phyloP scores from a whole-genome alignment of 441 rosid genomes.

The Sinapis alba region DNA sequence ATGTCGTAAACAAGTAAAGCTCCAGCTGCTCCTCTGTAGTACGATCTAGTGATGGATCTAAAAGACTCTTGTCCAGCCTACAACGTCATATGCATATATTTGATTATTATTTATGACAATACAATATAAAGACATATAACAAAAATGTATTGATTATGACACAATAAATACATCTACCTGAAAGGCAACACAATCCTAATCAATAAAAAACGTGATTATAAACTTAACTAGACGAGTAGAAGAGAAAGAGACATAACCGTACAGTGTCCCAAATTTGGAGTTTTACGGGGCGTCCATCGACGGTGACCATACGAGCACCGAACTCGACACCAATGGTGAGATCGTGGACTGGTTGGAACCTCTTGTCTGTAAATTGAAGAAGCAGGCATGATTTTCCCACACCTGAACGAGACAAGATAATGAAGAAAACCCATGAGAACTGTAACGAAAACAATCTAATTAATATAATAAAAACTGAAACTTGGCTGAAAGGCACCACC shows the following conservation, averaged over 20 bases:
- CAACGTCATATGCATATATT: not conserved
- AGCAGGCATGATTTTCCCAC: slow-evolving; percentile 75
- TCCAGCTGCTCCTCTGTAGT: slow-evolving; percentile 83
- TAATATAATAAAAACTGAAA: not conserved
- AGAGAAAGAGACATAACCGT: slow-evolving; percentile 7
- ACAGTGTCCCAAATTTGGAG: slow-evolving; percentile 85
- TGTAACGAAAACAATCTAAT: slow-evolving; percentile 3
- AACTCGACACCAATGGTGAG: slow-evolving; percentile 82
- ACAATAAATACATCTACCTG: not conserved
- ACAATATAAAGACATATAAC: no score
- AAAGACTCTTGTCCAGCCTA: slow-evolving; percentile 87
- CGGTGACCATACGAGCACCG: slow-evolving; percentile 82
- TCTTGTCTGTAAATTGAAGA: slow-evolving; percentile 74
- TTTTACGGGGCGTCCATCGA: slow-evolving; percentile 65
- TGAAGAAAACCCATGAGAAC: not conserved
- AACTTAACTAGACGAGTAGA: not conserved
- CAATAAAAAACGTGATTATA: not conserved
- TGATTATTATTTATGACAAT: not conserved
- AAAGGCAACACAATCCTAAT: slow-evolving; percentile 6
- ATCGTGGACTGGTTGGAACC: slow-evolving; percentile 83
- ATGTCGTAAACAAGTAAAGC: slow-evolving; percentile 78
- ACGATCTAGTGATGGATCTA: slow-evolving; percentile 77
- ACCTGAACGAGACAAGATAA: slow-evolving; percentile 49
- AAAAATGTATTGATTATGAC: not conserved
- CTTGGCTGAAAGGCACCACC: slow-evolving; percentile 36